Conservation (phyloP, 805 yeast species). For the Scheffersomyces ergatensis region DNA sequence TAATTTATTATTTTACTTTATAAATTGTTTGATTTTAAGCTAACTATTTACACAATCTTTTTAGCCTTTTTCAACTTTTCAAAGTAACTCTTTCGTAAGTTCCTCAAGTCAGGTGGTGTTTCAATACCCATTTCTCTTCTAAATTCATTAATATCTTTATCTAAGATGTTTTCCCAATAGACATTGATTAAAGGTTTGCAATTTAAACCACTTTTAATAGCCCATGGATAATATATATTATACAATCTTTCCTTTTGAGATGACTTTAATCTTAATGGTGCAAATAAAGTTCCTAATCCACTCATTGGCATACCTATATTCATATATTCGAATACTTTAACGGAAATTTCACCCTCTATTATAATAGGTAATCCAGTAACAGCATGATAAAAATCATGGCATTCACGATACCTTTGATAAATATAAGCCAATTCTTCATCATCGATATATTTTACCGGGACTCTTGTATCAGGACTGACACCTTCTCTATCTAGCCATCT, state of each 20-base stretch:
- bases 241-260: conserved; percentile 63
- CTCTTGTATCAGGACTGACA: conserved; percentile 91
- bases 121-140: conserved; percentile 71
- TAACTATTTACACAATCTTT: not conserved
- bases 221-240: conserved; percentile 85
- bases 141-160: conserved; percentile 67
- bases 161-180: conserved; percentile 86
- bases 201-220: conserved; percentile 65
- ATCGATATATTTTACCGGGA: conserved; percentile 81
- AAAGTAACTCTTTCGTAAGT: conserved; percentile 47
- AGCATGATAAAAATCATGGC: conserved; percentile 96
- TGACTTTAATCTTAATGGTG: conserved; percentile 72
- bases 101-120: conserved; percentile 72
- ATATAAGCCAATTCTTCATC: conserved; percentile 89
- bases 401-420: conserved; percentile 92
- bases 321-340: conserved; percentile 88
- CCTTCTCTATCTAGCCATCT: conserved; percentile 84
- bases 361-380: conserved; percentile 85
- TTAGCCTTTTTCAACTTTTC: conserved; percentile 25
- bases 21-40: no score
- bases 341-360: conserved; percentile 94
- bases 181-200: conserved; percentile 80
- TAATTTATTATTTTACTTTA: not conserved
- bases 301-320: conserved; percentile 95
- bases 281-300: conserved; percentile 85